Evolutionary conservation across 78 protist genomes (phyloP).

Genomic region (Dictyostelium purpureum): DNA sequence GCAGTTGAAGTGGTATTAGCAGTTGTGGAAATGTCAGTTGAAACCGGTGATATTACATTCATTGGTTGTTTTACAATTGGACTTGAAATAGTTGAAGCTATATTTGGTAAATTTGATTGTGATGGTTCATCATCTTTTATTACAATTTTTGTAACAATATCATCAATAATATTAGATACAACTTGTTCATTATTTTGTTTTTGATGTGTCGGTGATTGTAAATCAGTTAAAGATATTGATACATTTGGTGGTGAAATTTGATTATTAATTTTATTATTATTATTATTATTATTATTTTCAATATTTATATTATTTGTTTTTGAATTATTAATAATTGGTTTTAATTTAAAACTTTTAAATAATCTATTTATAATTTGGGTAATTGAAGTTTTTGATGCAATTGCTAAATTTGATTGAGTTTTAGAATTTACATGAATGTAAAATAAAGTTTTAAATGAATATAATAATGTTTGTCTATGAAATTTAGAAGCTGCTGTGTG

Average conservation of each 20-base stretch:
- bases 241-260: neutral
- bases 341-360: constrained; percentile 6
- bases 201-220: constrained; percentile 26
- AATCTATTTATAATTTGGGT: constrained; percentile 40
- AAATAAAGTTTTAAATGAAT: constrained; percentile 47
- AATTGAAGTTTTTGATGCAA: constrained; percentile 55
- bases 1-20: neutral
- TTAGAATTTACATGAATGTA: constrained; percentile 54
- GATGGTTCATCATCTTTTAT: neutral
- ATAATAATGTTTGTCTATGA: constrained; percentile 62
- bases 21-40: neutral
- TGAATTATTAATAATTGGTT: neutral
- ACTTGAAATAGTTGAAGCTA: neutral
- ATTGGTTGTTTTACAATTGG: neutral
- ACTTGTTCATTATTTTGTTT: constrained; percentile 2
- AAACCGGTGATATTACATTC: neutral
- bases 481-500: constrained; percentile 40
- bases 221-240: neutral
- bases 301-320: too few relatives aligned
- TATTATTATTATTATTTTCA: too few relatives aligned
- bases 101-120: neutral
- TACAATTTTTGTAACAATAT: neutral
- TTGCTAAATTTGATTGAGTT: constrained; percentile 21
- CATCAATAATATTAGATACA: neutral
- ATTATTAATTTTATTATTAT: too few relatives aligned